Evolutionary conservation across 140 eudicot species (phyloP).

Genomic region (Ambrosia hybrid): DNA sequence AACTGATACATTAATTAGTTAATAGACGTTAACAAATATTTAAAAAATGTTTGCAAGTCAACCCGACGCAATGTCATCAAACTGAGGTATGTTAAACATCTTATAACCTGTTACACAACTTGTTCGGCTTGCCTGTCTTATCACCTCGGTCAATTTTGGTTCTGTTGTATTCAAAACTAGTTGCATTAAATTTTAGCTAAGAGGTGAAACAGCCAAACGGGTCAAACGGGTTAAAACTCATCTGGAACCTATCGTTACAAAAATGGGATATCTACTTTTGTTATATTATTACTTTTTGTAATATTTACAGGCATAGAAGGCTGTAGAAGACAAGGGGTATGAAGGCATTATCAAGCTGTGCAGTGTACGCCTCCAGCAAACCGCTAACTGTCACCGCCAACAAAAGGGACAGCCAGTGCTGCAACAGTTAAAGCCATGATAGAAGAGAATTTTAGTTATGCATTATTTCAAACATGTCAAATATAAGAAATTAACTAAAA

Average conservation of each 20-base stretch:
- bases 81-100: no score
- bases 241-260: conserved; percentile 14
- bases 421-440: conserved; percentile 33
- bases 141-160: not conserved
- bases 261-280: conserved; percentile 24
- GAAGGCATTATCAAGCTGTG: conserved; percentile 97
- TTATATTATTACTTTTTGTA: not conserved
- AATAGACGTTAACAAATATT: no score
- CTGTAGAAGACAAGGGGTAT: conserved; percentile 94
- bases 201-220: not conserved
- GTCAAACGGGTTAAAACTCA: not conserved
- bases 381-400: conserved; percentile 84
- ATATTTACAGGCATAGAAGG: conserved; percentile 73
- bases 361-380: conserved; percentile 93
- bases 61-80: no score
- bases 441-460: no score
- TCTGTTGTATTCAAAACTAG: not conserved
- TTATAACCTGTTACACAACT: not conserved
- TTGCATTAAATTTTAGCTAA: not conserved
- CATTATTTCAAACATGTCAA: not conserved
- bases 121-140: not conserved
- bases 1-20: not conserved
- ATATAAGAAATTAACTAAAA: not conserved
- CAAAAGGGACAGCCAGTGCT: conserved; percentile 88
- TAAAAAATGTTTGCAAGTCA: no score